Evolutionary conservation across 345 rosid species (phyloP), one percentile per base, ranked within the genome.

Genomic region (Laguncularia racemosa): DNA sequence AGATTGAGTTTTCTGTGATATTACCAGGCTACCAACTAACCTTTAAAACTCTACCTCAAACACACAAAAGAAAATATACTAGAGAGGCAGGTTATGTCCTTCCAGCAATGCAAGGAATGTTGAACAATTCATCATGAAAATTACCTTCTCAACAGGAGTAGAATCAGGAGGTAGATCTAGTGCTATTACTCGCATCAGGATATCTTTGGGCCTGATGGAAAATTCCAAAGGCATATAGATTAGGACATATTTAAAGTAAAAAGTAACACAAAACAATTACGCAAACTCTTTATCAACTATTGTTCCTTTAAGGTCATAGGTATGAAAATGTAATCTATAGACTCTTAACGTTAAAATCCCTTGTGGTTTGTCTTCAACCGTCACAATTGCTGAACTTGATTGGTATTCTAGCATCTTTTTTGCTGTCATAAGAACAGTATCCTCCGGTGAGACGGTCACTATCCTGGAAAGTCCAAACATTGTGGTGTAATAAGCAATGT

Each of bases 301-400:
- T 23, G 4, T 23, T 23, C 28, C 5, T 23, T 23, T 23, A 23
- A 23, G 28, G 28, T 23, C 28, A 23, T 0, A 23, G 28, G 28
- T 23, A 23, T 6, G 28, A 23, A 23, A 23, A 23, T 1, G 28
- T 23, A 33, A 33, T 33, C 9, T 10, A 33, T 33, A 33, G 40
- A 79, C 96, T 80, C 70, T n/a, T 33, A 33, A 95, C 99, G 97
- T 95, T 56, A 95, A 59, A 63, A 95, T 90, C 60, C 99, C 99
- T 40, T 51, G 69, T 56, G 95, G 86, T 74, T 88, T 90, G 67
- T 78, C 74, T 63, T 84, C 99, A 18, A 82, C 72, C 14, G 73
- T 73, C 62, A 90, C 95, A 16, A 88, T 83, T 59, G 95, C 95
- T 60, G 83, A 82, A 73, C 92, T 85, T 63, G 74, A 44, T 55